These are phyloP conservation scores for Didymella glomerata DNA, from an alignment of 2,329 filamentous ascomycete genomes.

Conservation along the genomic window DNA sequence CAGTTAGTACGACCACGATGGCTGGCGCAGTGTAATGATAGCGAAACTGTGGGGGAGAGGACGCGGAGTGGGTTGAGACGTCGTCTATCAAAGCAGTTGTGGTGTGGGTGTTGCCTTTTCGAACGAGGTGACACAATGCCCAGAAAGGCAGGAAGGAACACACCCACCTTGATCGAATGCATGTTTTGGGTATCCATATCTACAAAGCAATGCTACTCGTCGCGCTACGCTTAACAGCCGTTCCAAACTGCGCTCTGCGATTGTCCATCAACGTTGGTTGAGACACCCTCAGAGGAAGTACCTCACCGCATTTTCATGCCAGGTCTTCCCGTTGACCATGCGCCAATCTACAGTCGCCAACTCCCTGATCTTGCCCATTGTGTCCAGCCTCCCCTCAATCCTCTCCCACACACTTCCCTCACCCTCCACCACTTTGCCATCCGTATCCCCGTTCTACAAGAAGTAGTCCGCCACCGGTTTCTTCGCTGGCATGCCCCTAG, in stretches of 20 bases:
- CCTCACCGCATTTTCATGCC: neutral
- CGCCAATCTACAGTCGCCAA: neutral
- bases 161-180: neutral
- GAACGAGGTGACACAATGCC: no score
- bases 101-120: no score
- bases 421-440: neutral
- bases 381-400: neutral
- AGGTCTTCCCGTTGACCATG: neutral
- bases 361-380: neutral
- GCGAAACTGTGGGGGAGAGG: no score
- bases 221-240: neutral
- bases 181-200: neutral
- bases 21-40: no score
- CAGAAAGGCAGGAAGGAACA: no score
- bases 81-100: no score
- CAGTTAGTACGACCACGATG: no score
- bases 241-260: neutral
- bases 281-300: neutral
- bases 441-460: conserved; percentile 57
- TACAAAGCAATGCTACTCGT: neutral
- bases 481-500: conserved; percentile 96
- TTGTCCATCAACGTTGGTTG: neutral
- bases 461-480: conserved; percentile 99
- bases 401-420: neutral
- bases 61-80: no score